Evolutionary conservation across 768 basidiomycete species (phyloP), one percentile per base, ranked within the genome.

Genomic region (Auriscalpium vulgare): DNA sequence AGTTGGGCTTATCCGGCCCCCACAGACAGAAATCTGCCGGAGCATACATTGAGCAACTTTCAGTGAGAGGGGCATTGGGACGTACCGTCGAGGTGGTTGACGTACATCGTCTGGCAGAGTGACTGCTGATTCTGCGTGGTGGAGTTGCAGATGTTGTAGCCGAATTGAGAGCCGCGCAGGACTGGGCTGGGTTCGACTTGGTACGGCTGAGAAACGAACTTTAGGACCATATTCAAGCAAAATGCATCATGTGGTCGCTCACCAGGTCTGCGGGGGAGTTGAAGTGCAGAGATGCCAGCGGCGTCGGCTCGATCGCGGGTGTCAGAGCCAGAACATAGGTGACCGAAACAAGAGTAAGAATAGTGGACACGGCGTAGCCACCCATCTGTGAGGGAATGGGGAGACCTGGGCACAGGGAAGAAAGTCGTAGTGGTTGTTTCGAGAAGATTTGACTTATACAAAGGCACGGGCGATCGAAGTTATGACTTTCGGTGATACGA

Each of bases 121-220:
- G 88, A 87, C 9, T 72, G 51, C 58, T 79, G 79, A 67, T 74
- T 78, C 55, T 81, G 74, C 0, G 87, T 87, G 16, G 83, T 81
- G 1, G 79, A 77, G 68, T 87, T 88, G 68, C 85, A 87, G 10
- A 71, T 63, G 67, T 85, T 86, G 74, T 84, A 86, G 16, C 87
- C 87, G 17, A 63, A 62, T 65, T 88, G 87, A 13, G 71, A 63
- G 13, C 85, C 85, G 54, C 86, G 82, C 21, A 66, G 63, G 46
- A 71, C 70, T 10, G 66, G 50, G 58, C 69, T 68, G 45, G 75
- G 66, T 49, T 79, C 76, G 38, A 72, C 80, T 67, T 81, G 72
- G 63, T 78, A 75, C 2, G 82, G 82, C 80, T 82, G 50, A 9
- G 5, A 29, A 5, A 29, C 7, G 29, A 29, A 29, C 29, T 2